Conservation (phyloP, 2,329 filamentous ascomycete species). For the Sporothrix dimorphospora region DNA sequence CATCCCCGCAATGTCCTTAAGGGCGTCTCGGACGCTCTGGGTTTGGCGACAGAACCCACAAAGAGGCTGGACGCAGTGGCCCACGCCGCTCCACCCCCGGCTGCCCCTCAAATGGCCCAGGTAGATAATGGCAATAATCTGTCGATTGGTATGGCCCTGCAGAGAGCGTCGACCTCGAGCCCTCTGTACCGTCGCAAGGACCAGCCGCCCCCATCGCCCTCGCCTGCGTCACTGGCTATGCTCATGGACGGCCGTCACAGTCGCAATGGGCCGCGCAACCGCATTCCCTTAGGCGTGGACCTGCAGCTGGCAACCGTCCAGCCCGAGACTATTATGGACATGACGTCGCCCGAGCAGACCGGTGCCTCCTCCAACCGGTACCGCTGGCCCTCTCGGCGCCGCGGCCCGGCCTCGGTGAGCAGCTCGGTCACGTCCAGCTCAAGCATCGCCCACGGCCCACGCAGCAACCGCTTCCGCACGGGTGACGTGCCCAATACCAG, state of each 20-base stretch:
- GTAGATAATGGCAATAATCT: constrained; percentile 35
- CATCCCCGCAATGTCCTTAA: constrained; percentile 40
- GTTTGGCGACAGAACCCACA: constrained; percentile 33
- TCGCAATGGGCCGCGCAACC: constrained; percentile 73
- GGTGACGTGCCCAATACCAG: constrained; percentile 56
- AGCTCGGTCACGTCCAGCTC: constrained; percentile 62
- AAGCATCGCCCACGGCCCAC: constrained; percentile 46
- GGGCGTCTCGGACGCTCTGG: constrained; percentile 15
- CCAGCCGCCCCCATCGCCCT: constrained; percentile 68
- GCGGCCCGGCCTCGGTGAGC: constrained; percentile 58
- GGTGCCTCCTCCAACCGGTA: constrained; percentile 57
- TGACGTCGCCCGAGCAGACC: constrained; percentile 61
- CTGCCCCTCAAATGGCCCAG: constrained; percentile 3
- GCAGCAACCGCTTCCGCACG: constrained; percentile 49
- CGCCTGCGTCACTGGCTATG: constrained; percentile 63
- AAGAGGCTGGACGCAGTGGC: constrained; percentile 36
- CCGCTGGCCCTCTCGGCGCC: constrained; percentile 58
- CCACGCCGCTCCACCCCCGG: too few relatives aligned
- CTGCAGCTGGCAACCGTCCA: constrained; percentile 58
- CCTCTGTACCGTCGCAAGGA: constrained; percentile 58
- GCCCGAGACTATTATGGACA: constrained; percentile 54
- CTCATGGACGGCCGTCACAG: constrained; percentile 63
- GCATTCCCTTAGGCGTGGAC: constrained; percentile 71
- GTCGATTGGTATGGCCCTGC: constrained; percentile 52
- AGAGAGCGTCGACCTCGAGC: constrained; percentile 68